phyloP scores from a whole-genome alignment of 176 grass and related monocot species.

The sorghum (Sorghum bicolor) region DNA sequence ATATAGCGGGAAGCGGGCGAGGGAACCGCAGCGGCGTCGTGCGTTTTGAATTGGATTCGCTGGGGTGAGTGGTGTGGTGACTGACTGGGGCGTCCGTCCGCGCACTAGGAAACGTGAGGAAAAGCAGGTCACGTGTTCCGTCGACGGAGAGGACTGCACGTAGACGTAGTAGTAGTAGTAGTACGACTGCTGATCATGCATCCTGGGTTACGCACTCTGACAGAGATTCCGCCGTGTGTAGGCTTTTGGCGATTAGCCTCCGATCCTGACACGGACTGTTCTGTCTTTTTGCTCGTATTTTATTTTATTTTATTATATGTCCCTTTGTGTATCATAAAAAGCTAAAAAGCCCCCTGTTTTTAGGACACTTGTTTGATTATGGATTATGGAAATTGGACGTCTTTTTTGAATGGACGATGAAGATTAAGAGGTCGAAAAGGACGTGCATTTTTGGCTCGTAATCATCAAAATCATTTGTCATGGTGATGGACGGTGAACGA shows the following conservation, averaged over 20 bases:
- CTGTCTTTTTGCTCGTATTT: neutral
- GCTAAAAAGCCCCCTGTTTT: no score
- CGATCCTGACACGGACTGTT: neutral
- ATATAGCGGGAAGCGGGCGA: constrained; percentile 15
- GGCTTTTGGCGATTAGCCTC: neutral
- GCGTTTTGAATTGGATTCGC: neutral
- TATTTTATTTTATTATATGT: no score
- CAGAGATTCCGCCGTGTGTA: neutral
- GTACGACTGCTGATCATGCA: neutral
- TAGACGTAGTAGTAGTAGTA: no score
- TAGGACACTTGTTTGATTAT: no score
- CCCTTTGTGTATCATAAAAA: no score
- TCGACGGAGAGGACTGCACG: no score
- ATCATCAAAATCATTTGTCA: neutral
- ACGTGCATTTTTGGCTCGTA: no score
- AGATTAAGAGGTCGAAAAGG: neutral
- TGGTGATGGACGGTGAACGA: no score
- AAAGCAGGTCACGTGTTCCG: neutral
- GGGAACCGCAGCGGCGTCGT: neutral
- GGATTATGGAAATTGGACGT: no score
- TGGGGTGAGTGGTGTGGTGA: neutral
- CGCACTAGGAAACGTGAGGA: neutral
- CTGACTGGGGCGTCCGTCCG: neutral
- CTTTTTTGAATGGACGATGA: no score
- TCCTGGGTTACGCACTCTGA: neutral